These are phyloP conservation scores for Centella asiatica DNA, from an alignment of 129 eudicot species.

Conservation along the genomic window DNA sequence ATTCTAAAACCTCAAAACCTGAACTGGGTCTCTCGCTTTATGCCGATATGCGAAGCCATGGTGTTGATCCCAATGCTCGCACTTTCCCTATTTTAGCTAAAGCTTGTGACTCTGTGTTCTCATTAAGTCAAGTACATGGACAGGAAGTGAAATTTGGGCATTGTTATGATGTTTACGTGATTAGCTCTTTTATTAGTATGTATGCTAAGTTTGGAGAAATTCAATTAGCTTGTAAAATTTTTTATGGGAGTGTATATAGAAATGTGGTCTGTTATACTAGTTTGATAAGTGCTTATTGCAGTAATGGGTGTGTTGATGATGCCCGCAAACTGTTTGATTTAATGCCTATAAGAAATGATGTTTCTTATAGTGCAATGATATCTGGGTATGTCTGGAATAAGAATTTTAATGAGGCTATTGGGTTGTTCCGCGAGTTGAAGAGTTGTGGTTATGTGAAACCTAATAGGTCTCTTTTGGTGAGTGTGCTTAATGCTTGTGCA, in stretches of 20 bases:
- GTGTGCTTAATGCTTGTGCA: background rate
- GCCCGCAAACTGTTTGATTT: constrained; percentile 36
- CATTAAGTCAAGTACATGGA: constrained; percentile 29
- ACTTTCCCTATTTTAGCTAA: constrained; percentile 31
- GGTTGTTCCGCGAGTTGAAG: background rate
- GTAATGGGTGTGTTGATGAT: constrained; percentile 27
- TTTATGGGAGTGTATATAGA: constrained; percentile 22
- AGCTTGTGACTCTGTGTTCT: constrained; percentile 19
- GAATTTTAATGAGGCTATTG: background rate
- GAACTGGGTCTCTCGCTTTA: constrained; percentile 26
- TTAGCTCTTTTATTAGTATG: constrained; percentile 23
- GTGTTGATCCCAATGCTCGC: constrained; percentile 23
- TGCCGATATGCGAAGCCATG: constrained; percentile 22
- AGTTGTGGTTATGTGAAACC: background rate
- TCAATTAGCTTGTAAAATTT: constrained; percentile 24
- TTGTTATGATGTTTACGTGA: constrained; percentile 25
- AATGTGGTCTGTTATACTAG: constrained; percentile 45
- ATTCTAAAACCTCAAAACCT: constrained; percentile 30
- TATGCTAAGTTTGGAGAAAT: constrained; percentile 19
- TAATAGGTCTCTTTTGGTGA: constrained; percentile 8
- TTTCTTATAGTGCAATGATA: constrained; percentile 34
- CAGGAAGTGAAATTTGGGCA: constrained; percentile 25
- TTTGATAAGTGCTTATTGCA: constrained; percentile 30
- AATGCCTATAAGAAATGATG: constrained; percentile 34
- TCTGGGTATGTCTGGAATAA: constrained; percentile 29